Evolutionary conservation across 495 filamentous ascomycete genomes (phyloP).

Genomic region (Aspergillus kassunensis): DNA sequence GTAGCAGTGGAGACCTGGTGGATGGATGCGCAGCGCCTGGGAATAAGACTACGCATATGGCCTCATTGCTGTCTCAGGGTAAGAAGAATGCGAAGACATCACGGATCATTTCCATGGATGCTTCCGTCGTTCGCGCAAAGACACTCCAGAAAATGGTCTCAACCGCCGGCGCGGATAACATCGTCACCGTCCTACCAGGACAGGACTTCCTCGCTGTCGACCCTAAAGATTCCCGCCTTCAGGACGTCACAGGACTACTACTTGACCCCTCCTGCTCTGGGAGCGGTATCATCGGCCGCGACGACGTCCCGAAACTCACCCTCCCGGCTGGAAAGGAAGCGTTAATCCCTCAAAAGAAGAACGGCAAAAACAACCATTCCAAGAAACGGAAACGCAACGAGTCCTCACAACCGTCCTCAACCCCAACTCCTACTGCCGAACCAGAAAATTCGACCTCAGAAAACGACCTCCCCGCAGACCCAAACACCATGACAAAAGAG

Average conservation of each 20-base stretch:
- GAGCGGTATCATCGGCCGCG: slow-evolving; percentile 85
- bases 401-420: not conserved
- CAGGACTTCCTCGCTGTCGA: slow-evolving; percentile 77
- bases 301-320: slow-evolving; percentile 62
- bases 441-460: slow-evolving; percentile 28
- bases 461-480: slow-evolving; percentile 32
- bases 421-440: not conserved
- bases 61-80: slow-evolving; percentile 55
- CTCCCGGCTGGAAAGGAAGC: slow-evolving; percentile 28
- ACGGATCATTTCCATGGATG: slow-evolving; percentile 42
- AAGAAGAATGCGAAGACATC: slow-evolving; percentile 17
- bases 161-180: slow-evolving; percentile 60
- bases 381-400: slow-evolving; percentile 36
- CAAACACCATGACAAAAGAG: slow-evolving; percentile 16
- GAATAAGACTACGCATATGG: slow-evolving; percentile 95
- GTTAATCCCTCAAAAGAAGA: slow-evolving; percentile 12
- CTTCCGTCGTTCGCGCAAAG: slow-evolving; percentile 51
- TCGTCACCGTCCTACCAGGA: slow-evolving; percentile 62
- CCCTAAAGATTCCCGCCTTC: slow-evolving; percentile 50
- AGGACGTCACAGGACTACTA: slow-evolving; percentile 65
- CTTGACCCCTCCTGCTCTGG: slow-evolving; percentile 94
- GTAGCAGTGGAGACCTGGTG: slow-evolving; percentile 73
- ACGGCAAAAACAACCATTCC: slow-evolving; percentile 25
- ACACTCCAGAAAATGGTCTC: slow-evolving; percentile 80
- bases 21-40: slow-evolving; percentile 93